Evolutionary conservation across 345 rosid species (phyloP), one percentile per base, ranked within the genome.

Genomic region (Eucalyptus sideroxylon): DNA sequence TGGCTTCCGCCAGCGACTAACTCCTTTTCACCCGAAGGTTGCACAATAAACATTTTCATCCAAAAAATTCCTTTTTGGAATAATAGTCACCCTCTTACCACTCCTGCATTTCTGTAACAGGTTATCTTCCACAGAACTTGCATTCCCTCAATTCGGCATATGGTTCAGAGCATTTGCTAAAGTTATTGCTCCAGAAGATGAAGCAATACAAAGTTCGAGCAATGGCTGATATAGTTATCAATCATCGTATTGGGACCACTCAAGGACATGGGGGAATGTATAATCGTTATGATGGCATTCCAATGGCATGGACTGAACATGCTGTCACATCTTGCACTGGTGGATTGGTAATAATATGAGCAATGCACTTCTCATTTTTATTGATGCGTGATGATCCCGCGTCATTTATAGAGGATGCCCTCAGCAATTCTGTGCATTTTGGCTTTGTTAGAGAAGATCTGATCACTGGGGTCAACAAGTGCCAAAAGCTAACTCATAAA

Each of bases 151-250:
- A 95, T 92, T 96, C 99, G 82, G 90, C 96, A 55, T 97, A 96
- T 90, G 99, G 99, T 45, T 94, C 99, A 37, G 98, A 96, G 93
- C 94, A 94, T 37, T 91, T 91, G 14, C 88, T 97, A 88, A 97
- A 93, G 90, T 92, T 93, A 53, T 94, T 97, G 88, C 95, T 97
- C 86, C 91, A 94, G 37, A 95, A 95, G 92, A 94, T 97, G 99
- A 95, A 93, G 90, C 95, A 95, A 90, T 89, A 90, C 92, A 94
- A 95, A 89, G 97, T 96, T 87, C 94, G 99, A 94, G 95, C 98
- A 51, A 97, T 97, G 98, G 98, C 99, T 77, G 99, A 96, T 92
- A 95, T 95, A 51, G 99, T 97, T 90, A 95, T 97, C 93, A 97
- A 96, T 91, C 99, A 97, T 92, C 99, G 99, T 60, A 88, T 97